phyloP scores from a whole-genome alignment of 2,329 filamentous ascomycete species.

The Cytospora paraplurivora region DNA sequence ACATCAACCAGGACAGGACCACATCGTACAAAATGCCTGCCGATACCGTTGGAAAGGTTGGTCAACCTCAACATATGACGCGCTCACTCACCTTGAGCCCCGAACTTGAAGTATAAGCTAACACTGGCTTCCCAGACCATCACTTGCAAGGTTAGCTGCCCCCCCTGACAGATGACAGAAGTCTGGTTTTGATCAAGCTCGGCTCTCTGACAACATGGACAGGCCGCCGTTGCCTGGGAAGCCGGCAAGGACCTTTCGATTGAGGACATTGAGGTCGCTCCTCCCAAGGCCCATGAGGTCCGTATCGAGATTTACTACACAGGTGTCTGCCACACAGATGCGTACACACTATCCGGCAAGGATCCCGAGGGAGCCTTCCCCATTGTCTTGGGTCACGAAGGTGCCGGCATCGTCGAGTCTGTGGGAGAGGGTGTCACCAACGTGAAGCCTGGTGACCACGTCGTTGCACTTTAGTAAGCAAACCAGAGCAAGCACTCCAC shows the following conservation, averaged over 20 bases:
- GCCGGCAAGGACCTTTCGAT: conserved; percentile 86
- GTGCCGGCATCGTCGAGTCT: conserved; percentile 89
- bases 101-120: conserved; percentile 12
- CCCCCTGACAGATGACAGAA: not conserved
- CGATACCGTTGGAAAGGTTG: conserved; percentile 28
- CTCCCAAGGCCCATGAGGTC: conserved; percentile 90
- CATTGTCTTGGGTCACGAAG: conserved; percentile 86
- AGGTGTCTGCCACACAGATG: conserved; percentile 96
- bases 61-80: not conserved
- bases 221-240: conserved; percentile 97
- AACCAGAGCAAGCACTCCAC: not conserved
- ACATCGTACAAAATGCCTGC: conserved; percentile 22
- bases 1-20: conserved; percentile 26
- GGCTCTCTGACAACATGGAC: conserved; percentile 12
- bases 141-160: conserved; percentile 26
- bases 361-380: conserved; percentile 96
- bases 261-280: conserved; percentile 89
- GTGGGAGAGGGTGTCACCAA: conserved; percentile 93
- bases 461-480: conserved; percentile 81
- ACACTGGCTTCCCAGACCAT: conserved; percentile 21
- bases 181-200: not conserved
- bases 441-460: conserved; percentile 91
- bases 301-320: conserved; percentile 97
- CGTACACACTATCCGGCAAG: conserved; percentile 94
- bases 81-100: not conserved